phyloP scores from a whole-genome alignment of 2,329 filamentous ascomycete genomes.

The Sporothrix luriei region DNA sequence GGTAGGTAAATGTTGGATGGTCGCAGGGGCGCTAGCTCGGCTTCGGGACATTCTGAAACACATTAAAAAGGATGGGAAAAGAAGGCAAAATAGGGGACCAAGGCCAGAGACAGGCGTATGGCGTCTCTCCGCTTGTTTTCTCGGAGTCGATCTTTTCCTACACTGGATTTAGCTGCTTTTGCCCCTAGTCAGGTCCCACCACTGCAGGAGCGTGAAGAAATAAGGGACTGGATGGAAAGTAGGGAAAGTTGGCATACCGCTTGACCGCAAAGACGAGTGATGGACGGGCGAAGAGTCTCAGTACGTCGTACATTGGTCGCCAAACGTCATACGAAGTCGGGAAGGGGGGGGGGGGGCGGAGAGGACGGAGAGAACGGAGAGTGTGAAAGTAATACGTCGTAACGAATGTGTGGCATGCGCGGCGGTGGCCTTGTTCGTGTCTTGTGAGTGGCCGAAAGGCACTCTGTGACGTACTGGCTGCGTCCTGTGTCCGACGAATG shows the following conservation, averaged over 20 bases:
- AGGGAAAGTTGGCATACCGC: background rate
- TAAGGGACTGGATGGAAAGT: background rate
- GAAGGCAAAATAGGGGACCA: conserved; percentile 16
- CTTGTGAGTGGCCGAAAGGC: conserved; percentile 19
- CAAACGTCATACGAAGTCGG: background rate
- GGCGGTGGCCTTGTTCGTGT: background rate
- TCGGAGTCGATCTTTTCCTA: conserved; percentile 25
- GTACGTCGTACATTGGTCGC: background rate
- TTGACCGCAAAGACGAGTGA: background rate
- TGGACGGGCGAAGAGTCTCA: background rate
- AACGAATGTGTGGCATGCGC: background rate
- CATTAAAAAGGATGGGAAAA: conserved; percentile 10
- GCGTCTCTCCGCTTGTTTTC: background rate
- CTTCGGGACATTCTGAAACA: conserved; percentile 32
- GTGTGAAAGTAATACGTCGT: background rate
- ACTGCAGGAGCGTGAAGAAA: background rate
- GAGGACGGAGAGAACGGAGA: background rate
- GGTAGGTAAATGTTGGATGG: conserved; percentile 12
- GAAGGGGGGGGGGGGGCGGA: background rate
- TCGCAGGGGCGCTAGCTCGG: conserved; percentile 22
- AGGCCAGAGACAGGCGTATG: background rate
- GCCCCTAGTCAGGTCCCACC: conserved; percentile 24
- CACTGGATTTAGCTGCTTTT: conserved; percentile 7
- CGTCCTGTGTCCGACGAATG: background rate
- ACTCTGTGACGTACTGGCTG: conserved; percentile 11